phyloP scores from a whole-genome alignment of 2,329 filamentous ascomycete genomes.

The Curvularia spicifera region DNA sequence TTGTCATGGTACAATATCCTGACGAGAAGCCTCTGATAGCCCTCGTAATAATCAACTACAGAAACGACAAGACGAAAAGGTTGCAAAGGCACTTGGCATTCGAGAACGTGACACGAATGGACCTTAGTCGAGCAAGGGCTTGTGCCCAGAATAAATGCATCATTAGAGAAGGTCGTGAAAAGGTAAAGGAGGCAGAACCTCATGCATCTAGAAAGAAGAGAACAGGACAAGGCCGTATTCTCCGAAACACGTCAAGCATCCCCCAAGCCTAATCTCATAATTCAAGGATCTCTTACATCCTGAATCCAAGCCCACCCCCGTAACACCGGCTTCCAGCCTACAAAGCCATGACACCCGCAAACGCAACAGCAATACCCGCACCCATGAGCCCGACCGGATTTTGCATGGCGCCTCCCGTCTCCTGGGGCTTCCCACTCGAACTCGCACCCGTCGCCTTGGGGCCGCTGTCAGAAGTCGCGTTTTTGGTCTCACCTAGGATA shows the following conservation, averaged over 20 bases:
- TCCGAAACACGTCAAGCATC: background rate
- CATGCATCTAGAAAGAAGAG: background rate
- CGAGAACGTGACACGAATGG: background rate
- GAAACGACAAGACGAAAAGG: background rate
- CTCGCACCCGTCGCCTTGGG: conserved; percentile 7
- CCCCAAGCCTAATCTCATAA: background rate
- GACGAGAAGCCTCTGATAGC: background rate
- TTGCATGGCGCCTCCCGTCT: conserved; percentile 13
- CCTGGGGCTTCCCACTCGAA: conserved; percentile 2
- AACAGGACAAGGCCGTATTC: background rate
- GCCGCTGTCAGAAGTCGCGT: background rate
- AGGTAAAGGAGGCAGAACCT: background rate
- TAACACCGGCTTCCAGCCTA: conserved; percentile 4
- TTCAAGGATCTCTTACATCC: background rate
- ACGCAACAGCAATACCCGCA: conserved; percentile 27
- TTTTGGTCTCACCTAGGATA: conserved; percentile 13
- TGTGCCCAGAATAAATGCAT: background rate
- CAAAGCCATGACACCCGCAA: conserved; percentile 33
- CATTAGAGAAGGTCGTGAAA: background rate
- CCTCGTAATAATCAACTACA: conserved; percentile 9
- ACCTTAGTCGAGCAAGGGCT: background rate
- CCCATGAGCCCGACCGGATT: conserved; percentile 22
- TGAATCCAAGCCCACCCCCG: background rate
- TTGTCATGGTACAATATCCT: background rate
- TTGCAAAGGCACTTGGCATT: background rate